Evolutionary conservation across 2,329 filamentous ascomycete species (phyloP).

Genomic region (Pestalotiopsis sp.): DNA sequence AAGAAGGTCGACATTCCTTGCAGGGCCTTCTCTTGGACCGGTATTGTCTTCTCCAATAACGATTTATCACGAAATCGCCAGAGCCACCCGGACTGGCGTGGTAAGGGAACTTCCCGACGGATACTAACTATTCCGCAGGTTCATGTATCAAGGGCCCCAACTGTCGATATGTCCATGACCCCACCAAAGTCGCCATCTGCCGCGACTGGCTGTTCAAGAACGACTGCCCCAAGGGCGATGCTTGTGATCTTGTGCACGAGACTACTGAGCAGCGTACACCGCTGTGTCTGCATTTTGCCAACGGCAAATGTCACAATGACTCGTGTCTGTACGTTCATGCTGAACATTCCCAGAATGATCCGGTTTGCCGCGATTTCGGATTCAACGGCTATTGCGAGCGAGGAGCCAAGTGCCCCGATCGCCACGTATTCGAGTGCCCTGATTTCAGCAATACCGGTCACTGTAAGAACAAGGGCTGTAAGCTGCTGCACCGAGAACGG

Average conservation of each 20-base stretch:
- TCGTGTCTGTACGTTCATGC: slow-evolving; percentile 88
- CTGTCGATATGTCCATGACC: slow-evolving; percentile 84
- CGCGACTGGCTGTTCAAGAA: slow-evolving; percentile 82
- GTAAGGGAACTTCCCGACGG: slow-evolving; percentile 39
- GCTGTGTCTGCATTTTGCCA: slow-evolving; percentile 85
- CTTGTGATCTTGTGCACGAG: slow-evolving; percentile 91
- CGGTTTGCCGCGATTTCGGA: slow-evolving; percentile 83
- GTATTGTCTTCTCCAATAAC: slow-evolving; percentile 55
- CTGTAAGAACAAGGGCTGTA: slow-evolving; percentile 81
- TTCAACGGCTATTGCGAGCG: slow-evolving; percentile 86
- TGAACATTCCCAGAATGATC: slow-evolving; percentile 73
- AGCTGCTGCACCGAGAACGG: slow-evolving; percentile 83
- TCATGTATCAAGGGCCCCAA: slow-evolving; percentile 79
- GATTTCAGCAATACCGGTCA: slow-evolving; percentile 89
- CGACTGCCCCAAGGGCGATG: slow-evolving; percentile 73
- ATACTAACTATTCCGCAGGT: slow-evolving; percentile 63
- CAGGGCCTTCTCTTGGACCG: slow-evolving; percentile 70
- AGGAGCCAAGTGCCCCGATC: slow-evolving; percentile 74
- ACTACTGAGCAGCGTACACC: slow-evolving; percentile 81
- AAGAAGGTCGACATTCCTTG: slow-evolving; percentile 75
- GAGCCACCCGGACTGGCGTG: slow-evolving; percentile 27
- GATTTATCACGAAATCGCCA: slow-evolving; percentile 32
- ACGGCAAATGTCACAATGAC: slow-evolving; percentile 85
- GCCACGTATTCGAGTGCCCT: slow-evolving; percentile 91
- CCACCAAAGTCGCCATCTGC: slow-evolving; percentile 85